Conservation (phyloP, 75 land plant species). For the Larix kaempferi region DNA sequence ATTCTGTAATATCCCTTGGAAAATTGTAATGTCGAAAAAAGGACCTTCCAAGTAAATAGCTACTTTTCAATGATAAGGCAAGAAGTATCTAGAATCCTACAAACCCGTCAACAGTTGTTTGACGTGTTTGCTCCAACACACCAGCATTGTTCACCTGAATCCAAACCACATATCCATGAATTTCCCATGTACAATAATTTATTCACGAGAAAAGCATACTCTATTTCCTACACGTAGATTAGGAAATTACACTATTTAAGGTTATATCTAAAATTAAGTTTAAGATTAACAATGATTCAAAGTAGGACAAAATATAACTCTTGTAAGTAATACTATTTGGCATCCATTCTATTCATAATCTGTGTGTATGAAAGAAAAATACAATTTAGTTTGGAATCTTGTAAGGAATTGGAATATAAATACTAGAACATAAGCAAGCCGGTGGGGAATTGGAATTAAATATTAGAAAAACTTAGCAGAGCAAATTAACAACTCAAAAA, state of each 20-base stretch:
- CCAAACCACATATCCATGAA: background rate
- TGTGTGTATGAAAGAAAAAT: background rate
- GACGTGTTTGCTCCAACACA: slow-evolving; percentile 59
- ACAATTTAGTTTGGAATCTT: background rate
- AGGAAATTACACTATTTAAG: background rate
- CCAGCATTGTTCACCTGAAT: slow-evolving; percentile 96
- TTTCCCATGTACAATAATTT: background rate
- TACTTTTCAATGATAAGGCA: background rate
- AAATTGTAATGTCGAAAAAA: background rate
- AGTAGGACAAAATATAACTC: too few relatives aligned
- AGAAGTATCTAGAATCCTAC: background rate
- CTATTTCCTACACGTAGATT: background rate
- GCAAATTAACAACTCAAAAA: background rate
- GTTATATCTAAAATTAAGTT: background rate
- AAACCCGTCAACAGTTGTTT: slow-evolving; percentile 74
- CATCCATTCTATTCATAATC: too few relatives aligned
- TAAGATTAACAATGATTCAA: too few relatives aligned
- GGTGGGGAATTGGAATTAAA: background rate
- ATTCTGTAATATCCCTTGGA: background rate
- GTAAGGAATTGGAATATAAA: background rate
- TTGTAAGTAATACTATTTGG: too few relatives aligned
- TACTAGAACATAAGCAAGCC: background rate
- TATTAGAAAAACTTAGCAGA: background rate
- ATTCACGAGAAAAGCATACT: background rate
- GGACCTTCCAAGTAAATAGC: background rate